Evolutionary conservation across 805 yeast genomes (phyloP), one percentile per base, ranked within the genome.

Genomic region (Cyberlindnera maclurae): DNA sequence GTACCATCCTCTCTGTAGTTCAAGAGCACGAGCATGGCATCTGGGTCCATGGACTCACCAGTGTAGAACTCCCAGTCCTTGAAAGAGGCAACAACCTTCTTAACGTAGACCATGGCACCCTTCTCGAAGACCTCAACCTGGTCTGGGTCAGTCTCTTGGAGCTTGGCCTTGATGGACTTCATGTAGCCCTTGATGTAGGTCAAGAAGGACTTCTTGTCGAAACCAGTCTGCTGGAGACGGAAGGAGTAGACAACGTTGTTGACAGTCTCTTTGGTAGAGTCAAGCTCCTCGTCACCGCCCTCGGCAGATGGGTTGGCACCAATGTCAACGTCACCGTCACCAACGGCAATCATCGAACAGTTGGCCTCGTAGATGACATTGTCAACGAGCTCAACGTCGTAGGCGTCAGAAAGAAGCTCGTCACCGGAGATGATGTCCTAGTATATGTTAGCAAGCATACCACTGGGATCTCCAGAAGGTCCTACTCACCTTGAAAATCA

Each of bases 31-130:
- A 93, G 72, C 98, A 93, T 93, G 57, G 82, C 98, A 71, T 93
- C 98, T 68, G 98, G 98, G 80, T 93, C 97, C 98, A 93, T 93
- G 65, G 96, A 84, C 77, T 90, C 97, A 77, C 98, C 97, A 57
- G 96, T 90, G 89, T 71, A 93, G 79, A 93, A 93, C 66, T 93
- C 98, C 95, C 94, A 93, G 80, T 93, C 98, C 65, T 82, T 83
- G 93, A 93, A 93, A 70, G 89, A 82, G 61, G 80, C 83, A 60
- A 93, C 68, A 54, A 93, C 82, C 79, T 93, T 93, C 86, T 93
- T 93, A 71, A 85, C 94, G 79, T 89, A 93, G 58, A 85, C 70
- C 57, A 80, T 76, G 58, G 98, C 98, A 68, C 97, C 97, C 78
- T 93, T 90, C 80, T 90, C 97, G 70, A 93, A 93, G 53, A 67